These are phyloP conservation scores for Sequoiadendron giganteum DNA, from an alignment of 75 land plant genomes.

Conservation along the genomic window DNA sequence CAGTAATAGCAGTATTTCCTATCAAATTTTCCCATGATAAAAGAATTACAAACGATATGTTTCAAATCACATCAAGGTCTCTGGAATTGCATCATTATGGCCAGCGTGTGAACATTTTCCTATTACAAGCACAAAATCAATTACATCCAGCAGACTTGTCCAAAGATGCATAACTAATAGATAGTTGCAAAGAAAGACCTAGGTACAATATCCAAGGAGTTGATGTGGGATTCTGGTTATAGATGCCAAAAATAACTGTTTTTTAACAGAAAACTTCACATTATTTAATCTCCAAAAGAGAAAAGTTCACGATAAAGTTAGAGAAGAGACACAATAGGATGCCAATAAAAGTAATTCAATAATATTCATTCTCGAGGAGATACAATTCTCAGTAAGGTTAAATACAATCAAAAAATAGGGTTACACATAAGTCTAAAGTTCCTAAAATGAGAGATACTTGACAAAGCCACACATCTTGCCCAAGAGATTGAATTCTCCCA, in stretches of 20 bases:
- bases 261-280: background rate
- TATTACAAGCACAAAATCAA: background rate
- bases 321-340: no score
- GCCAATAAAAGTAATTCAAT: no score
- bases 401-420: background rate
- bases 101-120: background rate
- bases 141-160: background rate
- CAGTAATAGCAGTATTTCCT: background rate
- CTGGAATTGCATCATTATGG: no score
- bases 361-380: background rate
- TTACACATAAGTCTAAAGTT: background rate
- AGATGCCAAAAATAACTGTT: background rate
- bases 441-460: background rate
- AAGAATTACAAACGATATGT: background rate
- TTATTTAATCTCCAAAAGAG: no score
- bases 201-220: background rate
- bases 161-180: background rate
- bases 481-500: background rate
- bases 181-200: background rate
- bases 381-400: background rate
- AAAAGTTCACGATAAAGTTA: no score
- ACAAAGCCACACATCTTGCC: background rate
- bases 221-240: background rate
- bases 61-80: background rate
- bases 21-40: background rate